Evolutionary conservation across 1,284 basidiomycete genomes (phyloP), one percentile per base, ranked within the genome.

Genomic region (Leccinum brunneo-olivaceum): DNA sequence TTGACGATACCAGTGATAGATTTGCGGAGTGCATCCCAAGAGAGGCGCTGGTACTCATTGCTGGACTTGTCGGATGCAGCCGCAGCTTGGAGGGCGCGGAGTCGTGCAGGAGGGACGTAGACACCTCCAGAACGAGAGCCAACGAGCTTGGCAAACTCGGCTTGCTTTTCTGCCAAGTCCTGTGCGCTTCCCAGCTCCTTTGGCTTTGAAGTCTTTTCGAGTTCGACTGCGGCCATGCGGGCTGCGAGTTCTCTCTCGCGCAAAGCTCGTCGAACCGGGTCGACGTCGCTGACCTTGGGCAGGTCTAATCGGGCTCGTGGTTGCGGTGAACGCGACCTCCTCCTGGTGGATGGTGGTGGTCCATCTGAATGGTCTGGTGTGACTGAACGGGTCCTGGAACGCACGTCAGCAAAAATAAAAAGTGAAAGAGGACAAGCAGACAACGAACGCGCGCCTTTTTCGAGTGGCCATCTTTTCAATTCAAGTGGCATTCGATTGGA

Each of bases 1-100:
- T 99, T 99, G 74, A 98, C 95, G 55, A 98, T 85, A 89, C 96
- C 96, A 20, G 96, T 98, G 60, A 99, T 90, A 46, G 87, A 91
- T 70, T 99, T 99, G 61, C 94, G 84, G 49, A 99, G 72, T 2
- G 96, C 95, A 61, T 99, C 96, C 96, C 95, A 99, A 20, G 90
- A 90, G 54, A 99, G 71, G 15, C 95, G 77, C 67, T 98, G 96
- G 64, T 89, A 98, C 68, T 97, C 94, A n/a, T 85, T 61, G 53
- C 90, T 89, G 40, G 75, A 73, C 65, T 95, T 93, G 73, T 98
- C 92, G 49, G 79, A 73, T 10, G 78, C 68, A 11, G 86, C 90
- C 9, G 86, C 90, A 39, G 92, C 89, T 65, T 96, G 91, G 65
- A 99, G 74, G 1, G 94, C 94, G 40, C 90, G 80, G 35, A 98